Evolutionary conservation across 2,329 filamentous ascomycete species (phyloP), one percentile per base, ranked within the genome.

Genomic region (Rasamsonia emersonii): DNA sequence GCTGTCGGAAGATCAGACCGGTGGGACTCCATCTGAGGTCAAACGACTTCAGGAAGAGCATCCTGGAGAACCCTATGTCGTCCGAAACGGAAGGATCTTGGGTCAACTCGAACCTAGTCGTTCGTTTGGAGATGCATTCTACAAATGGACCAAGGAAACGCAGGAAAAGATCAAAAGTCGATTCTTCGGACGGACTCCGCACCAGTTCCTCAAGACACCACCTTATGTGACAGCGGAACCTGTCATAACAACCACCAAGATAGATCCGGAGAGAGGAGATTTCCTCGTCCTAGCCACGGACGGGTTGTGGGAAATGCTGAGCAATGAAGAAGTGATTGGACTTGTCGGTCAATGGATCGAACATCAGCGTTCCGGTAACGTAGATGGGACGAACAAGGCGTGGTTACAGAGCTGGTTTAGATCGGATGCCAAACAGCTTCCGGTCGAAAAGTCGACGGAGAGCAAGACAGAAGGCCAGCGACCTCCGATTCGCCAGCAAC

Each of bases 221-320:
- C 91, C 91, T 0, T 98, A 98, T 50, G 91, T 98, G 24, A 98
- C 91, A 3, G 91, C 91, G 1, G 93, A 98, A 61, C 91, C 91
- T 3, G 73, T 96, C 14, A 76, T 98, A 32, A 96, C 89, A 1
- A 94, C 86, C 1, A 96, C 89, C 27, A 82, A 91, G 57, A 80
- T 98, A 32, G 72, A 89, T 46, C 91, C 91, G 1, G 76, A 85
- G 33, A 84, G 84, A 41, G 88, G 89, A 27, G 91, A 98, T 54
- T 98, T 98, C 49, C 70, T 98, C 9, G 89, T 98, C 40, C 79
- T 98, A 70, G 91, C 91, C 14, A 95, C 91, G 0, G 91, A 98
- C 54, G 91, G 91, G 3, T 71, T 98, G 1, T 98, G 91, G 91
- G 91, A 98, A 62, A 96, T 96, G 91, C 71, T 98, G 40, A 95